Conservation (phyloP, 2,329 filamentous ascomycete species). For the Pseudogymnoascus sp. region DNA sequence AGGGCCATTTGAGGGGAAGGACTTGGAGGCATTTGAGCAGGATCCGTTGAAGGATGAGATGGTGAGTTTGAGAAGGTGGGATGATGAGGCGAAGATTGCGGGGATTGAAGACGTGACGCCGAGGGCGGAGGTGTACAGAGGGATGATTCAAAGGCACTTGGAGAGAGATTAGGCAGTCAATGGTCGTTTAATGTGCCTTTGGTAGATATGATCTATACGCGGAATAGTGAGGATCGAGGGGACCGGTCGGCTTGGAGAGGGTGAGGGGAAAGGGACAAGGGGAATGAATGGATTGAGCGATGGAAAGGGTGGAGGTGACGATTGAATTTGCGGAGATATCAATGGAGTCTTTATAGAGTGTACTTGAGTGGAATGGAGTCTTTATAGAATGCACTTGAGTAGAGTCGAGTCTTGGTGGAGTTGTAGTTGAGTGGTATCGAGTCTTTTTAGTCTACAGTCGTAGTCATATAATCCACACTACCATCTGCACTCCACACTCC, state of each 20-base stretch:
- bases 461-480: background rate
- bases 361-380: background rate
- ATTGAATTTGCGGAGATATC: background rate
- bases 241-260: background rate
- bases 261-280: background rate
- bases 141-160: constrained; percentile 25
- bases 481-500: background rate
- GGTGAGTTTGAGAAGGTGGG: constrained; percentile 31
- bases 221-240: no score
- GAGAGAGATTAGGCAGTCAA: background rate
- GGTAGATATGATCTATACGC: no score
- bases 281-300: background rate
- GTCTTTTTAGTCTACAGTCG: background rate
- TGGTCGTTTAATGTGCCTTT: background rate
- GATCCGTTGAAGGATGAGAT: constrained; percentile 30
- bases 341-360: background rate
- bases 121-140: constrained; percentile 23
- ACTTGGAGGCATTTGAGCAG: constrained; percentile 25
- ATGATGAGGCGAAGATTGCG: constrained; percentile 31
- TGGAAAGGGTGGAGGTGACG: background rate
- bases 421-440: background rate
- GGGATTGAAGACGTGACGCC: constrained; percentile 21
- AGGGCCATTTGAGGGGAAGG: constrained; percentile 27
- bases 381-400: background rate
- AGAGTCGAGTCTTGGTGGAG: background rate